These are phyloP conservation scores for Lactarius deliciosus DNA, from an alignment of 768 basidiomycete species.

Conservation along the genomic window DNA sequence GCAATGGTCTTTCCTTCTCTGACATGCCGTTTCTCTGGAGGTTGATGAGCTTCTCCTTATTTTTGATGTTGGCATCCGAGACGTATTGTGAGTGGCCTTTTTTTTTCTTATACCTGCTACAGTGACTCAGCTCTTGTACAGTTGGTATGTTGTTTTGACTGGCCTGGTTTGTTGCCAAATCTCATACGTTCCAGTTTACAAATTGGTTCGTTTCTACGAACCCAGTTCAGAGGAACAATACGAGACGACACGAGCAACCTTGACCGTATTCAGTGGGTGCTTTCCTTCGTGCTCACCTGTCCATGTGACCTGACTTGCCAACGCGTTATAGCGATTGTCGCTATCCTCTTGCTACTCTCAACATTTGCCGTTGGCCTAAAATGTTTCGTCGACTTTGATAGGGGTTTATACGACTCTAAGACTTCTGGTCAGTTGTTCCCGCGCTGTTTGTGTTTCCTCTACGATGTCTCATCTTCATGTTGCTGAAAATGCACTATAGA, in stretches of 20 bases:
- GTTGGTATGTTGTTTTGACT: constrained; percentile 10
- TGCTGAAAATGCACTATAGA: constrained; percentile 21
- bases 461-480: constrained; percentile 4
- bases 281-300: constrained; percentile 2
- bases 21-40: constrained; percentile 37
- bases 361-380: constrained; percentile 76
- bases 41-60: constrained; percentile 70
- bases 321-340: constrained; percentile 58
- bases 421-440: constrained; percentile 60
- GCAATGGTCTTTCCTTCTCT: constrained; percentile 4
- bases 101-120: constrained; percentile 3
- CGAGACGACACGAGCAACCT: constrained; percentile 69
- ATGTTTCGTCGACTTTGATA: constrained; percentile 81
- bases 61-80: constrained; percentile 74
- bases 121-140: constrained; percentile 14
- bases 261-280: constrained; percentile 76
- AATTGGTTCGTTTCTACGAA: constrained; percentile 79
- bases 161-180: background rate
- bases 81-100: constrained; percentile 61
- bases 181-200: constrained; percentile 56
- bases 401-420: constrained; percentile 74
- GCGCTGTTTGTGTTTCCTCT: constrained; percentile 19
- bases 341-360: constrained; percentile 70
- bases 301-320: constrained; percentile 5
- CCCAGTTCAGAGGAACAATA: constrained; percentile 57